Evolutionary conservation across 805 yeast species (phyloP).

Genomic region (Citeromyces matritensis): DNA sequence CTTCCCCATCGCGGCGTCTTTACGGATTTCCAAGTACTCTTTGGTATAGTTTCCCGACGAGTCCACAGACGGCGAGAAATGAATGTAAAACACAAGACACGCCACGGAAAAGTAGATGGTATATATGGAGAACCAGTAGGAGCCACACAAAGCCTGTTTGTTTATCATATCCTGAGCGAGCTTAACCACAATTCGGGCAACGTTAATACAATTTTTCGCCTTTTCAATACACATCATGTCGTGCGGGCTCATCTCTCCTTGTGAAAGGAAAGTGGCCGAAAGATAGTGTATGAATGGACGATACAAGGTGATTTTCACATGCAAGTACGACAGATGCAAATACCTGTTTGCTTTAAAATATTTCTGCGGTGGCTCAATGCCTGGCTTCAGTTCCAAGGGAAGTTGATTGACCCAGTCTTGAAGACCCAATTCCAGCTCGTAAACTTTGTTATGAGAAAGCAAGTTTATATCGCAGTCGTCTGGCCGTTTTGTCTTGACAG

Average conservation of each 20-base stretch:
- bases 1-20: slow-evolving; percentile 75
- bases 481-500: slow-evolving; percentile 32
- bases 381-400: slow-evolving; percentile 61
- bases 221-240: slow-evolving; percentile 53
- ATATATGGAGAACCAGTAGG: slow-evolving; percentile 86
- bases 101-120: slow-evolving; percentile 84
- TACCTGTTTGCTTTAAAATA: slow-evolving; percentile 65
- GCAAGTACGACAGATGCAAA: slow-evolving; percentile 55
- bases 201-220: slow-evolving; percentile 73
- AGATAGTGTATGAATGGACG: slow-evolving; percentile 82
- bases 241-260: slow-evolving; percentile 8
- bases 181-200: slow-evolving; percentile 70
- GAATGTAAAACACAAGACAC: slow-evolving; percentile 69
- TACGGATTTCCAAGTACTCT: slow-evolving; percentile 41
- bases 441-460: slow-evolving; percentile 25
- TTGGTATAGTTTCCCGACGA: slow-evolving; percentile 24
- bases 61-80: slow-evolving; percentile 21
- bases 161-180: slow-evolving; percentile 70
- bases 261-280: slow-evolving; percentile 30
- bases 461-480: slow-evolving; percentile 7
- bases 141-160: slow-evolving; percentile 58
- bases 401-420: slow-evolving; percentile 57
- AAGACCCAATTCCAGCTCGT: slow-evolving; percentile 52
- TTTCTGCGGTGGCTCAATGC: slow-evolving; percentile 47
- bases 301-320: slow-evolving; percentile 68